Evolutionary conservation across 1,284 basidiomycete species (phyloP), one percentile per base, ranked within the genome.

Genomic region (Cryptococcus sp.): DNA sequence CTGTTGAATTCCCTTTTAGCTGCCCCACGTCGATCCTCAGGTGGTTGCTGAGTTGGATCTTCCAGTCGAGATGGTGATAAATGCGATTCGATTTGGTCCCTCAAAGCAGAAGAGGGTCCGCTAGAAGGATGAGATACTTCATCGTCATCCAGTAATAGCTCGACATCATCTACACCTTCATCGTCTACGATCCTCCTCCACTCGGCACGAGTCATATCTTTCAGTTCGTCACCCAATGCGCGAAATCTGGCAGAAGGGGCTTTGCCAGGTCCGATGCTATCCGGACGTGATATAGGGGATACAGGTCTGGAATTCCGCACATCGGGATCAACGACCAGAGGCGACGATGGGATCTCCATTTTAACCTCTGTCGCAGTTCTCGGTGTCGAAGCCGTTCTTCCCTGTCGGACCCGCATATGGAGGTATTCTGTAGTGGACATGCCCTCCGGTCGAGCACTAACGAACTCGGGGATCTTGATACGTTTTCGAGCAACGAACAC

Each of bases 1-100:
- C 60, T 55, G 46, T 63, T 56, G 33, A 64, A 56, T 1, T 57
- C 31, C 5, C 68, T 51, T n/a, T 55, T 59, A 13, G 63, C 68
- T 3, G 15, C 44, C 2, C 64, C 64, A 2, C 53, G 52, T 3
- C 66, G 50, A n/a, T 61, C 61, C 1, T 48, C 54, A 15, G 58
- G 63, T 38, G 63, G 59, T 3, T 64, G 51, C 44, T 67, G 36
- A 46, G 57, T 43, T 46, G 43, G 5, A 35, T 55, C 32, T 35
- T 52, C 13, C 33, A 35, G 30, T 23, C 42, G 50, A 36, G 43
- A 35, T 8, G 15, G 10, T 8, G 7, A 50, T 7, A 50, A 36
- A 8, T 49, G 31, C 10, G 10, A 11, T 13, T 37, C 35, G 8
- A 49, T n/a, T 32, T 23, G 8, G 11, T 32, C 30, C 8, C 10